phyloP scores from a whole-genome alignment of 2,329 filamentous ascomycete species.

The Talaromyces islandicus region DNA sequence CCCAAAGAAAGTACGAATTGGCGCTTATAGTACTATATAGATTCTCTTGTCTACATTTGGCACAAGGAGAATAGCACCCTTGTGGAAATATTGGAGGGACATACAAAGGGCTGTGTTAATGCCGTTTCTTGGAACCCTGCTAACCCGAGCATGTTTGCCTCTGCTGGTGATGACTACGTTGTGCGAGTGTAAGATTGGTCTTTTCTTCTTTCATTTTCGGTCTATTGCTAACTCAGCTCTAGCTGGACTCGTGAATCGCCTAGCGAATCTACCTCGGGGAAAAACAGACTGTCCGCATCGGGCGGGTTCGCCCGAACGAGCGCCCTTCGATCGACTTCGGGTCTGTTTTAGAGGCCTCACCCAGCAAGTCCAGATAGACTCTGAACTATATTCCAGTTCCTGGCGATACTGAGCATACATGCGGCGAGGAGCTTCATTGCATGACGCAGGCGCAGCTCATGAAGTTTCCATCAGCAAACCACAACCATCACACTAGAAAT shows the following conservation, averaged over 20 bases:
- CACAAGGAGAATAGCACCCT: slow-evolving; percentile 73
- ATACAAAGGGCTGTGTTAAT: slow-evolving; percentile 72
- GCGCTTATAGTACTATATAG: slow-evolving; percentile 30
- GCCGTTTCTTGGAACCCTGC: slow-evolving; percentile 82
- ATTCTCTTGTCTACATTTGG: slow-evolving; percentile 77
- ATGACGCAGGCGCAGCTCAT: not conserved
- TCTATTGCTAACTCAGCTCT: not conserved
- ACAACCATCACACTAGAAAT: not conserved
- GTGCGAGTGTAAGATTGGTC: slow-evolving; percentile 69
- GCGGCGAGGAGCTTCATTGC: not conserved
- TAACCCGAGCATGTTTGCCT: slow-evolving; percentile 79
- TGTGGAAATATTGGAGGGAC: slow-evolving; percentile 71
- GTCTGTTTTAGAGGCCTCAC: slow-evolving; percentile 17
- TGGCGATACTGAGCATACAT: not conserved
- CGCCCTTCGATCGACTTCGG: slow-evolving; percentile 34
- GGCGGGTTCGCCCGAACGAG: slow-evolving; percentile 35
- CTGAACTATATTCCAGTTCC: not conserved
- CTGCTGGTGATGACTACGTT: slow-evolving; percentile 78
- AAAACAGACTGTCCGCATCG: slow-evolving; percentile 24
- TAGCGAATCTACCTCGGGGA: slow-evolving; percentile 17
- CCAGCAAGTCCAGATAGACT: not conserved
- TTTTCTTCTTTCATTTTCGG: not conserved
- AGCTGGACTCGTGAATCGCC: slow-evolving; percentile 33
- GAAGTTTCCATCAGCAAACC: slow-evolving; percentile 4
- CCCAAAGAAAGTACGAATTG: slow-evolving; percentile 7